Evolutionary conservation across 257 asterid species (phyloP), one percentile per base, ranked within the genome.

Genomic region (Solanum infundibuliforme): DNA sequence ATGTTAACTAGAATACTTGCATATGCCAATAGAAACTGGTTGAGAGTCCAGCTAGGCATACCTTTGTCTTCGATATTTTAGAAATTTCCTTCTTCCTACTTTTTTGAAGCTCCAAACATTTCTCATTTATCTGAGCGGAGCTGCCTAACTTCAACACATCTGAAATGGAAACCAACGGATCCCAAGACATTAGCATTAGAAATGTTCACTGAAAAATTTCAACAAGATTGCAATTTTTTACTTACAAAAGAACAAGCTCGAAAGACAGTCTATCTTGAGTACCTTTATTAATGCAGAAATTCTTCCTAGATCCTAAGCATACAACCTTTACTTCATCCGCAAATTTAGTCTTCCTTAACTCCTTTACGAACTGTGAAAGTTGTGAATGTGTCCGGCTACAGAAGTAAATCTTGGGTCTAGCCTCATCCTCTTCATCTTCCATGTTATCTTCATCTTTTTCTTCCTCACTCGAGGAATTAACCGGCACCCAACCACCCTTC

Each of bases 321-420:
- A 95, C 96, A 88, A 92, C 96, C 88, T 92, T 94, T 91, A 97
- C 79, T 87, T 97, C 98, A 82, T 89, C 92, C 8, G 94, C 94
- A 89, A 97, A 96, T 85, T 84, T 91, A 81, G 99, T 95, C 93
- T 96, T 97, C 92, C 91, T 95, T 90, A 97, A 92, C 95, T 97
- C 99, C 87, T 94, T 95, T 94, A 97, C 88, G 83, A 97, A 97
- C 93, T 97, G 99, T 3, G 98, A 94, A 91, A 97, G 99, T 94
- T 97, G 99, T 14, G 99, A 95, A 91, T 97, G 99, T 3, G 99
- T 97, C 84, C 99, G 92, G 87, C 99, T 97, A 89, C 99, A 97
- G 86, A 97, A 97, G 77, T 93, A 97, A 84, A 97, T 84, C 93
- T 93, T 97, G 87, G 92, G 79, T 25, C 89, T 87, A 5, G 93